Evolutionary conservation across 176 grass and related monocot genomes (phyloP), one percentile per base, ranked within the genome.

Genomic region (Aechmea fasciata): DNA sequence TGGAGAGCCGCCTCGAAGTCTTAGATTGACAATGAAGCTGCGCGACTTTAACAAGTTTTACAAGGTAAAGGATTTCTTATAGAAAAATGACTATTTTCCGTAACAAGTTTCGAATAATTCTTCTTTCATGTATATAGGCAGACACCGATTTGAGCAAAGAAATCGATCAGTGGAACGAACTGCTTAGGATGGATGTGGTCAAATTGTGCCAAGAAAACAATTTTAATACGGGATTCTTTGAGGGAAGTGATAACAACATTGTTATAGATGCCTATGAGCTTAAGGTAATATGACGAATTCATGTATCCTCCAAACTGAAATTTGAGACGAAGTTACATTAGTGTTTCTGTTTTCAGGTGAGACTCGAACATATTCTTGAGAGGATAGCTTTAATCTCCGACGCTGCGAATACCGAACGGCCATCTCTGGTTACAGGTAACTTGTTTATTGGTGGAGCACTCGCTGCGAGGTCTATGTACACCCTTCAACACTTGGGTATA

Each of bases 291-390:
- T 66, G 7, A 26, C 2, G 6, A 69, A 55, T 17, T 61, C 67
- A 10, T 26, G 1, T 24, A 53, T 13, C 5, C 51, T 47, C 62
- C 57, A 23, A 48, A 29, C 66, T 11, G 70, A 10, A 19, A 59
- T 19, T 18, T 72, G 18, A 14, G 0, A 41, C n/a, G 33, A 13
- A 63, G 3, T 29, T 57, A 24, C 23, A 68, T 9, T 51, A 67
- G 47, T 20, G 72, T 22, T 18, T 57, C 72, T 11, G 20, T 50
- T 81, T 92, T 66, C 84, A 99, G 94, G 82, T 99, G 26, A 84
- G 89, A 17, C 82, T 99, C 75, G 94, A 93, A 79, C 94, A 93
- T 83, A 93, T 99, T 54, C 88, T 99, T 12, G 89, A 99, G 79
- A 90, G 94, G 78, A 87, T 87, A 71, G 74, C 82, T n/a, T 71